A percentile compares a stretch with the other conserved stretches of the same genome.
Conservation (phyloP, 495 filamentous ascomycete species). For the Aspergillus wentii region DNA sequence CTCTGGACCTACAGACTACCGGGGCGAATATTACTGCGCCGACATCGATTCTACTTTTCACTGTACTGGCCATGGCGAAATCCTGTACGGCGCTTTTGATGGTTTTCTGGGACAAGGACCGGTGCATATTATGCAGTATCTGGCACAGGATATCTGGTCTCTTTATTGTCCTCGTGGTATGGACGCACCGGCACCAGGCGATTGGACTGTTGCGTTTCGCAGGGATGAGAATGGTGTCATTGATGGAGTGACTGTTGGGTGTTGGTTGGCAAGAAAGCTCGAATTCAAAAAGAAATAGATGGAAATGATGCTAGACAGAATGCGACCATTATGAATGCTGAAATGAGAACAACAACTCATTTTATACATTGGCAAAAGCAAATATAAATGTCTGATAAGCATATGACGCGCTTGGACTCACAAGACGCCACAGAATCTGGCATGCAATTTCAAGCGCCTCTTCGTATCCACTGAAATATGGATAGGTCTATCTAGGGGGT, state of each 20-base stretch:
- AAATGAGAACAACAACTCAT: no score
- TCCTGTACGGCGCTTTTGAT: conserved; percentile 28
- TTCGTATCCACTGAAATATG: no score
- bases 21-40: conserved; percentile 20
- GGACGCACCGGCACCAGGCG: conserved; percentile 27
- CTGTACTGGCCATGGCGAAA: conserved; percentile 17
- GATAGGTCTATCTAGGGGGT: no score
- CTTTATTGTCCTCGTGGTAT: conserved; percentile 24
- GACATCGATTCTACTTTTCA: conserved; percentile 28
- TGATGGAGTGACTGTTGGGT: conserved; percentile 20
- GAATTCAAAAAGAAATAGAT: no score
- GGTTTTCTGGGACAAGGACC: conserved; percentile 26
- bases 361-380: no score
- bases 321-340: no score
- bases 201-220: conserved; percentile 27
- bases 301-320: no score
- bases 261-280: conserved; percentile 29
- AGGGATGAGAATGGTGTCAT: conserved; percentile 16
- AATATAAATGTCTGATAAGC: no score
- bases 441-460: no score
- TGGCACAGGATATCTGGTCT: conserved; percentile 27
- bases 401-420: no score
- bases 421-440: no score
- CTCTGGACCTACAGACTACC: conserved; percentile 5
- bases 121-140: conserved; percentile 16